Conservation (phyloP, 805 yeast genomes). For the Candida hispaniensis region DNA sequence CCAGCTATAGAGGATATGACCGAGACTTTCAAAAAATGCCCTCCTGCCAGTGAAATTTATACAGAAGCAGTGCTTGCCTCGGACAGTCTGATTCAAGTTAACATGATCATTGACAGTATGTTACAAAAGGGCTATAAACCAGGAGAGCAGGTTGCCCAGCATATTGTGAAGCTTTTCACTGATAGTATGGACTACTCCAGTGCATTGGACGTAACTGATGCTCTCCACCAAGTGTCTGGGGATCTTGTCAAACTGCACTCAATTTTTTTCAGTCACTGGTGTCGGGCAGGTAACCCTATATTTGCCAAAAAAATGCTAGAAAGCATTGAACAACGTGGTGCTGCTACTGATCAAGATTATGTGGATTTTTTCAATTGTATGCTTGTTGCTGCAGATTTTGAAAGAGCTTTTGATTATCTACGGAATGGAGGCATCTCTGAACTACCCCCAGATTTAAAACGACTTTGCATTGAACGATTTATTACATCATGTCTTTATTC, state of each 20-base stretch:
- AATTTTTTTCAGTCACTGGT: slow-evolving; percentile 12
- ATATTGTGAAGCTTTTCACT: slow-evolving; percentile 3
- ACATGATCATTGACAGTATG: slow-evolving; percentile 2
- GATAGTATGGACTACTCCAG: slow-evolving; percentile 2
- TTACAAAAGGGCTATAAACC: slow-evolving; percentile 5
- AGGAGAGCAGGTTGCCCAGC: slow-evolving; percentile 1
- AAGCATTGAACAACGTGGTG: slow-evolving; percentile 1
- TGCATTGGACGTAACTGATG: slow-evolving; percentile 1
- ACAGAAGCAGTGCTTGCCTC: neutral
- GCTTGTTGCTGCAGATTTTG: slow-evolving; percentile 1
- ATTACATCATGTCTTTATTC: slow-evolving; percentile 1
- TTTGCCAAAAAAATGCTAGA: slow-evolving; percentile 2
- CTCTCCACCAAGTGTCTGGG: slow-evolving; percentile 2
- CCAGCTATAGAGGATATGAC: neutral
- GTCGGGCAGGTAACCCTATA: slow-evolving; percentile 1
- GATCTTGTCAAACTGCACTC: neutral
- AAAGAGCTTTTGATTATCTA: neutral
- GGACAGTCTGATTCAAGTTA: neutral
- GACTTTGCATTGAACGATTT: slow-evolving; percentile 4
- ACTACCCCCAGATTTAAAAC: too few relatives aligned
- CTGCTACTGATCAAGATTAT: neutral
- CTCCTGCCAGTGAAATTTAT: slow-evolving; percentile 1
- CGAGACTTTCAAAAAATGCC: neutral
- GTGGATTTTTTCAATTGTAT: neutral
- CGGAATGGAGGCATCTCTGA: too few relatives aligned